Percentiles rank a stretch among this genome's conserved stretches.
Conservation (phyloP, 495 filamentous ascomycete species). For the Staphylotrichum longicolle region DNA sequence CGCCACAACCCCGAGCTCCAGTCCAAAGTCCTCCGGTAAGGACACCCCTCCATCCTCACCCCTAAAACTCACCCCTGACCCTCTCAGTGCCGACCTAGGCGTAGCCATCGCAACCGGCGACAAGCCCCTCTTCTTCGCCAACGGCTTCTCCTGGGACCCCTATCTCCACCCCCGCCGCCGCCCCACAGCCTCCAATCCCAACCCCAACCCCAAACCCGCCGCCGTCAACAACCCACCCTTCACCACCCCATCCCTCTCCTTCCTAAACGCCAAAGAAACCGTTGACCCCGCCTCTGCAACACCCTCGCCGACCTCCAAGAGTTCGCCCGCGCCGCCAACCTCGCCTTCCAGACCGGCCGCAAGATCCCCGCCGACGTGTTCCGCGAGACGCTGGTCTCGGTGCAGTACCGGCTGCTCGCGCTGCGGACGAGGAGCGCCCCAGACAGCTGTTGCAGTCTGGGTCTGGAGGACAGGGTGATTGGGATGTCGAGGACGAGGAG, state of each 20-base stretch:
- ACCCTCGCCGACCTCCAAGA: conserved; percentile 20
- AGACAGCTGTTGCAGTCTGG: too few species aligned
- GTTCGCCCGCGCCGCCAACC: conserved; percentile 19
- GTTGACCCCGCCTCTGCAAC: conserved; percentile 15
- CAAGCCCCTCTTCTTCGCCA: conserved; percentile 18
- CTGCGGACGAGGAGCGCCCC: conserved; percentile 13
- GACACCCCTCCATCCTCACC: too few species aligned
- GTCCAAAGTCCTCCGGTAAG: conserved; percentile 25
- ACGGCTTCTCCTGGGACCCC: conserved; percentile 19
- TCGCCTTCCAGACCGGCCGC: conserved; percentile 14
- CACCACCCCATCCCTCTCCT: background rate
- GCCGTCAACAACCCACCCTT: background rate
- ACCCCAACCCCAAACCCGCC: background rate
- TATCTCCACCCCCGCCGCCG: conserved; percentile 1
- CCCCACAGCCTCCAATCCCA: background rate
- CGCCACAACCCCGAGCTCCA: conserved; percentile 21
- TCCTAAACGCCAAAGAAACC: background rate
- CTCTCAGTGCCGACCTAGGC: conserved; percentile 14
- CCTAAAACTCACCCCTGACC: background rate
- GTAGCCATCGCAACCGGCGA: conserved; percentile 7
- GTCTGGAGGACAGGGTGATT: too few species aligned
- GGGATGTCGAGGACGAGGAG: background rate
- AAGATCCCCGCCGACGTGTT: conserved; percentile 16
- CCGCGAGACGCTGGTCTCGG: conserved; percentile 21
- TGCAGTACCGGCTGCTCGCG: conserved; percentile 25